These are phyloP conservation scores for Henckelia pumila DNA, from an alignment of 257 asterid species.

Conservation along the genomic window DNA sequence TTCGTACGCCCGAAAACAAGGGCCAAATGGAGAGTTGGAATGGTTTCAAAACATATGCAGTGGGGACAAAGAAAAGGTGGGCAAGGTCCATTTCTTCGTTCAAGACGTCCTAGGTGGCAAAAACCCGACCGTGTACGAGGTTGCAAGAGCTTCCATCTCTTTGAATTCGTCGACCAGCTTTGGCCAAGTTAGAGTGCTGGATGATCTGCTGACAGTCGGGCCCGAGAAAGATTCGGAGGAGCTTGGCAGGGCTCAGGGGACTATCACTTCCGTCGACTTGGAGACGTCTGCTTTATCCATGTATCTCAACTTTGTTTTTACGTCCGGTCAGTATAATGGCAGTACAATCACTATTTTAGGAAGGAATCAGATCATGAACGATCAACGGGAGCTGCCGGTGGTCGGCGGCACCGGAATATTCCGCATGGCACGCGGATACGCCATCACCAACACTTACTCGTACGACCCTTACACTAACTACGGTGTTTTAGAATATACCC, in stretches of 20 bases:
- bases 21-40: neutral
- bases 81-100: conserved; percentile 31
- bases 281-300: conserved; percentile 19
- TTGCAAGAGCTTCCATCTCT: conserved; percentile 36
- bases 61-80: conserved; percentile 18
- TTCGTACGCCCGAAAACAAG: neutral
- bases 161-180: conserved; percentile 29
- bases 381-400: conserved; percentile 34
- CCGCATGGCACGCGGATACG: conserved; percentile 46
- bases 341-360: conserved; percentile 41
- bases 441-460: conserved; percentile 25
- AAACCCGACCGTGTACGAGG: conserved; percentile 28
- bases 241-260: conserved; percentile 41
- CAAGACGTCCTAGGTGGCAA: conserved; percentile 34
- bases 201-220: conserved; percentile 36
- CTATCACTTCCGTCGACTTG: conserved; percentile 25
- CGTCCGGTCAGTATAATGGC: conserved; percentile 33
- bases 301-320: conserved; percentile 34
- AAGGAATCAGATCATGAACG: conserved; percentile 19
- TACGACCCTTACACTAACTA: conserved; percentile 20
- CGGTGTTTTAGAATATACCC: conserved; percentile 32
- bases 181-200: conserved; percentile 34
- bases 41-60: conserved; percentile 24
- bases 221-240: no score
- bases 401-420: conserved; percentile 48